Conservation (phyloP, 495 filamentous ascomycete genomes). For the Immersiella caudata region DNA sequence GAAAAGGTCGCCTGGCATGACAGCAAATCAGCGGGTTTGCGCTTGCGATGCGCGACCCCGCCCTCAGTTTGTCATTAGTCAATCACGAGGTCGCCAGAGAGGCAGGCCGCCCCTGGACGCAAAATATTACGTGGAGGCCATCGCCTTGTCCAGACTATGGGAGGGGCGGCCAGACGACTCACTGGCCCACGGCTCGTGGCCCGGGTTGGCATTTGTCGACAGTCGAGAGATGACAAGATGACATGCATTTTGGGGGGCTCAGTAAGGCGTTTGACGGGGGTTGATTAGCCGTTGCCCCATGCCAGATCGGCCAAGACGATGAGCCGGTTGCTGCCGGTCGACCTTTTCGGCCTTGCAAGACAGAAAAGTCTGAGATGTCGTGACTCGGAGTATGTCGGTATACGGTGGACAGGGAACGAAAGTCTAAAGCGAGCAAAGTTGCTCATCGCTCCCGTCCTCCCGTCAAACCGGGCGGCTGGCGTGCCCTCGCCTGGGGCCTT, state of each 20-base stretch:
- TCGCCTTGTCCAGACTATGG: background rate
- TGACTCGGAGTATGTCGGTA: background rate
- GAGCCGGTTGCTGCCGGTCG: background rate
- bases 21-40: conserved; percentile 3
- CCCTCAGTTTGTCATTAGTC: conserved; percentile 23
- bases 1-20: conserved; percentile 7
- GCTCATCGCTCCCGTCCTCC: background rate
- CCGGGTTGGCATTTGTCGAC: conserved; percentile 16
- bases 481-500: background rate
- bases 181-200: conserved; percentile 12
- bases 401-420: background rate
- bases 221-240: conserved; percentile 7
- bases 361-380: background rate
- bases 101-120: background rate
- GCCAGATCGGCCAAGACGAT: background rate
- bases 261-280: background rate
- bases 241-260: conserved; percentile 7
- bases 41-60: conserved; percentile 20
- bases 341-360: background rate
- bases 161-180: background rate
- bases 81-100: conserved; percentile 15
- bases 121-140: background rate
- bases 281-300: background rate
- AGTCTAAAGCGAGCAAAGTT: background rate
- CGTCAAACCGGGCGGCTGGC: background rate